These are phyloP conservation scores for Polygonum maritimum DNA, from an alignment of 148 eudicot genomes.

Conservation along the genomic window DNA sequence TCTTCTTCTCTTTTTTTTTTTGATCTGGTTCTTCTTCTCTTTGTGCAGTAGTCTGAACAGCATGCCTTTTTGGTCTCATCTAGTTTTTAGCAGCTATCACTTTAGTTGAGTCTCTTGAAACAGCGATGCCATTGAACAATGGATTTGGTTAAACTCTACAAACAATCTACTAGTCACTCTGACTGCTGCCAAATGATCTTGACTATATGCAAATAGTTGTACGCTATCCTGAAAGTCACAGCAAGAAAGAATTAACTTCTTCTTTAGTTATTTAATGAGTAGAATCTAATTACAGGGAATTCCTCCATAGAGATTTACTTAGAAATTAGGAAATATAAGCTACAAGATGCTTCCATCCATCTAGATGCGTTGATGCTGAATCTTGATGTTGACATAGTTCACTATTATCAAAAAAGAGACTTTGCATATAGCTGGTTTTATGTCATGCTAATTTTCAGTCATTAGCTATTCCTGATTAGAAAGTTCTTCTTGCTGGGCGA, in stretches of 20 bases:
- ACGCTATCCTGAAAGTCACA: neutral
- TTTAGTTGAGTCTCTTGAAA: neutral
- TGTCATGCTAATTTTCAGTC: neutral
- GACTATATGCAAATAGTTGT: neutral
- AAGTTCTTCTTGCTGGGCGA: neutral
- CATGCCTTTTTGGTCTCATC: neutral
- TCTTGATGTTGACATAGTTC: slow-evolving; percentile 3
- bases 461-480: neutral
- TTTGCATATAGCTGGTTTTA: neutral
- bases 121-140: neutral
- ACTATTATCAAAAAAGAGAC: neutral
- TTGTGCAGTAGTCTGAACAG: neutral
- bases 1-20: neutral
- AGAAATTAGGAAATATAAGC: neutral
- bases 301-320: neutral
- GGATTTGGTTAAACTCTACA: neutral
- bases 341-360: neutral
- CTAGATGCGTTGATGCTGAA: neutral
- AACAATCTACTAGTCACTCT: neutral
- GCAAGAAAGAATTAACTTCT: neutral
- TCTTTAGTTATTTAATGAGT: neutral
- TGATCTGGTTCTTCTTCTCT: neutral
- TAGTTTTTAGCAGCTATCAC: neutral
- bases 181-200: neutral
- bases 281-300: neutral